These are phyloP conservation scores for Haberlea rhodopensis DNA, from an alignment of 257 asterid genomes.

Conservation along the genomic window DNA sequence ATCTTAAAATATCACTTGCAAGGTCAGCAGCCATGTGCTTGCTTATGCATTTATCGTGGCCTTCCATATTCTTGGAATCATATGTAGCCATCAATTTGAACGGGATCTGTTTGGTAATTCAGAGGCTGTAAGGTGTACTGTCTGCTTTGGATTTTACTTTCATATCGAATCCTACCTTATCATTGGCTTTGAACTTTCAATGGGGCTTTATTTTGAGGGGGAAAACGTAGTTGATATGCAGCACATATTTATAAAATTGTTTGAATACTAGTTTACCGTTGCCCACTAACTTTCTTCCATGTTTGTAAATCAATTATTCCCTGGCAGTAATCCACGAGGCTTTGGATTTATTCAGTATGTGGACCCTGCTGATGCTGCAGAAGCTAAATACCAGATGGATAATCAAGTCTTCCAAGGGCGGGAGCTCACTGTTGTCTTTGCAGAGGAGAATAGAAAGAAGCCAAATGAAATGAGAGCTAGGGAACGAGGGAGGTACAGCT, in stretches of 20 bases:
- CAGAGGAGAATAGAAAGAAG: slow-evolving; percentile 91
- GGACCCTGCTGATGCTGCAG: slow-evolving; percentile 90
- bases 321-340: slow-evolving; percentile 80
- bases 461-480: slow-evolving; percentile 83
- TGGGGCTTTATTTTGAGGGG: background rate
- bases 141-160: background rate
- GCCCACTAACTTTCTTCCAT: slow-evolving; percentile 16
- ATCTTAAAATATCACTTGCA: slow-evolving; percentile 41
- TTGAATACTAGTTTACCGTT: background rate
- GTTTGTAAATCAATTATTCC: background rate
- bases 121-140: slow-evolving; percentile 19
- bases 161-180: background rate
- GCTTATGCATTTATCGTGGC: slow-evolving; percentile 65
- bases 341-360: slow-evolving; percentile 93
- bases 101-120: slow-evolving; percentile 22
- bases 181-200: background rate
- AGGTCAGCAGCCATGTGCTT: slow-evolving; percentile 84
- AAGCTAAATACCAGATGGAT: slow-evolving; percentile 91
- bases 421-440: slow-evolving; percentile 88
- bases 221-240: background rate
- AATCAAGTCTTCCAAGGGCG: slow-evolving; percentile 75
- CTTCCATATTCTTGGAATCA: slow-evolving; percentile 44
- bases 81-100: slow-evolving; percentile 23
- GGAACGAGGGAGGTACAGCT: slow-evolving; percentile 56
- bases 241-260: background rate